phyloP scores from a whole-genome alignment of 2,329 filamentous ascomycete species.

The Ilyonectria mors-panacis region DNA sequence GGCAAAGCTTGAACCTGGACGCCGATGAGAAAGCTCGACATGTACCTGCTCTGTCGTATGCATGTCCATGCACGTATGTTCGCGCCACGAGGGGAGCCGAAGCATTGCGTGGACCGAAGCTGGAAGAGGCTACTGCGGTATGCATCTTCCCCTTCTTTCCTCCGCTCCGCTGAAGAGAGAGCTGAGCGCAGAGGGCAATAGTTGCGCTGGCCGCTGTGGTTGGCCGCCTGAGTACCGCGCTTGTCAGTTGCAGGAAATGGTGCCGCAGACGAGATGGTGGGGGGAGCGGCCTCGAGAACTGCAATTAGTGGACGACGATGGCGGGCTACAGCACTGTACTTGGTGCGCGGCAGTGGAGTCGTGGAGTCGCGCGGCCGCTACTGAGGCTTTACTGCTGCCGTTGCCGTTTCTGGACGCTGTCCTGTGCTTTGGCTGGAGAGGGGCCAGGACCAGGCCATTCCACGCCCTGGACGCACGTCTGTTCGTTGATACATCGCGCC shows the following conservation, averaged over 20 bases:
- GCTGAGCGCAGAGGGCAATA: not conserved
- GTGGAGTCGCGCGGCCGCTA: constrained; percentile 21
- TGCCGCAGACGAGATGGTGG: constrained; percentile 8
- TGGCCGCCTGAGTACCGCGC: constrained; percentile 12
- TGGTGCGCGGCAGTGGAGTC: constrained; percentile 15
- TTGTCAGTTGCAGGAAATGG: constrained; percentile 10
- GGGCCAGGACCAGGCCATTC: constrained; percentile 3
- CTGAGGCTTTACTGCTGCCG: constrained; percentile 12
- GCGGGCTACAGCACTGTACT: not conserved
- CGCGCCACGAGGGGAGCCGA: constrained; percentile 5
- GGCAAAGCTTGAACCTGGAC: constrained; percentile 27
- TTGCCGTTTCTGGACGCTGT: constrained; percentile 13
- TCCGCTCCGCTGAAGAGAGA: constrained; percentile 1
- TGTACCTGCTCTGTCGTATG: constrained; percentile 1
- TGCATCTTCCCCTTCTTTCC: not conserved
- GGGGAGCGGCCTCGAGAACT: not conserved
- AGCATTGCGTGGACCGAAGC: constrained; percentile 17
- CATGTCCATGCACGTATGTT: not conserved
- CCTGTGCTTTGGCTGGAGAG: constrained; percentile 14
- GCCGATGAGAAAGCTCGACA: constrained; percentile 40
- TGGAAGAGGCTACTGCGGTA: constrained; percentile 6
- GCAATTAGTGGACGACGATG: constrained; percentile 6
- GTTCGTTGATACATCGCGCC: not conserved
- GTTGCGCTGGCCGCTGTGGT: not conserved
- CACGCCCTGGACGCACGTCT: constrained; percentile 8